Conservation (phyloP, 2,329 filamentous ascomycete species). For the Fusarium veterinarium region DNA sequence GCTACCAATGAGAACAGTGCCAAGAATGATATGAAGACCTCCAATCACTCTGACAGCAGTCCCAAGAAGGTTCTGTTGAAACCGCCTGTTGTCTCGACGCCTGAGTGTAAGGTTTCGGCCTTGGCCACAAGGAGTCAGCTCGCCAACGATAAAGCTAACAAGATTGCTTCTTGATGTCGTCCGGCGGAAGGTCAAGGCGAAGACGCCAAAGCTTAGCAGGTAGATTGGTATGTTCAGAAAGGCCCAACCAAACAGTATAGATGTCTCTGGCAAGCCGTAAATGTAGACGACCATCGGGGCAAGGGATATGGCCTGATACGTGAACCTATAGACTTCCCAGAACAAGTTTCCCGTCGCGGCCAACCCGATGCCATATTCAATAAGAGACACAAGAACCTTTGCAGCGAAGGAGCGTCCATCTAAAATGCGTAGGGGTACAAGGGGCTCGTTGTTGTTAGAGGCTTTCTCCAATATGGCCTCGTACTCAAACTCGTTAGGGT, state of each 20-base stretch:
- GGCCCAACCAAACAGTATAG: slow-evolving; percentile 25
- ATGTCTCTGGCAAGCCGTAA: slow-evolving; percentile 12
- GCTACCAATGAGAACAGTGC: slow-evolving; percentile 19
- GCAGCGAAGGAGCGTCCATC: neutral
- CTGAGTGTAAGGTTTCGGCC: neutral
- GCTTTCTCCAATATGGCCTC: slow-evolving; percentile 14
- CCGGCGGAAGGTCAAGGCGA: slow-evolving; percentile 10
- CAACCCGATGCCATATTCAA: slow-evolving; percentile 15
- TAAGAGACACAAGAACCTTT: slow-evolving; percentile 17
- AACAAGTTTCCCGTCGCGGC: slow-evolving; percentile 10
- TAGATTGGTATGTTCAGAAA: slow-evolving; percentile 17
- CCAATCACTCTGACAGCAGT: neutral
- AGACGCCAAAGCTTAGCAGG: slow-evolving; percentile 25
- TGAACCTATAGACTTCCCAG: slow-evolving; percentile 21
- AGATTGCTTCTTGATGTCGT: neutral
- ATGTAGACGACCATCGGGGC: slow-evolving; percentile 13
- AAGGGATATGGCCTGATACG: slow-evolving; percentile 14
- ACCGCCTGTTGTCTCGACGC: neutral
- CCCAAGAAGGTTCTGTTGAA: neutral
- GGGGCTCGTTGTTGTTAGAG: neutral
- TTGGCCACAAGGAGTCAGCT: slow-evolving; percentile 24
- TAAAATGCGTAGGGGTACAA: neutral
- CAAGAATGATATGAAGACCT: slow-evolving; percentile 22
- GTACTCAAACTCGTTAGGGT: slow-evolving; percentile 19
- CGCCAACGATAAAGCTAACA: neutral